phyloP scores from a whole-genome alignment of 805 yeast species.

The Candida awuae region DNA sequence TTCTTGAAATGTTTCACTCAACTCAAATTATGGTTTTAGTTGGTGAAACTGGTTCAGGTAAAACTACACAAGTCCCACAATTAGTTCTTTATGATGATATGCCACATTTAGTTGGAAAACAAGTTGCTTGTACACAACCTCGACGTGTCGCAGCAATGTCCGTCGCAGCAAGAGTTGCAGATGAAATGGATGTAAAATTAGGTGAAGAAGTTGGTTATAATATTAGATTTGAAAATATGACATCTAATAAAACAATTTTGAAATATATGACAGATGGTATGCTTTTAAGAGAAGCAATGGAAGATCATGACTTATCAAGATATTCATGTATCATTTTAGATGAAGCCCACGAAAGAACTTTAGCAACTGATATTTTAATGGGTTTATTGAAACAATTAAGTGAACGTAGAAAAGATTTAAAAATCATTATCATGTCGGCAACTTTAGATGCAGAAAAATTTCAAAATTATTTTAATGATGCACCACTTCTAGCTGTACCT shows the following conservation, averaged over 20 bases:
- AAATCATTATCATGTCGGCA: slow-evolving; percentile 94
- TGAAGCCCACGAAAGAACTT: slow-evolving; percentile 97
- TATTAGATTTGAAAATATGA: slow-evolving; percentile 88
- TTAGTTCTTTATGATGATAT: slow-evolving; percentile 87
- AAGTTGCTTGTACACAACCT: slow-evolving; percentile 94
- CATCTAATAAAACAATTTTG: slow-evolving; percentile 69
- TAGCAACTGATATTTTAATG: slow-evolving; percentile 95
- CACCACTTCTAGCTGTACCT: slow-evolving; percentile 93
- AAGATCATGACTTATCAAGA: slow-evolving; percentile 70
- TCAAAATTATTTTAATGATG: slow-evolving; percentile 80
- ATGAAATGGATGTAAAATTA: slow-evolving; percentile 87
- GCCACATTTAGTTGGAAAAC: slow-evolving; percentile 77
- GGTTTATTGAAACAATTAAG: slow-evolving; percentile 83
- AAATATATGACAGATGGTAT: slow-evolving; percentile 99
- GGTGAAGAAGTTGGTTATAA: slow-evolving; percentile 96
- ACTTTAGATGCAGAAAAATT: slow-evolving; percentile 96
- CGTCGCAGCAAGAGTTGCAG: slow-evolving; percentile 95
- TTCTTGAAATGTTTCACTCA: slow-evolving; percentile 70
- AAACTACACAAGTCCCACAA: slow-evolving; percentile 97
- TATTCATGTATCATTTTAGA: slow-evolving; percentile 90
- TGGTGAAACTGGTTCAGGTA: slow-evolving; percentile 99
- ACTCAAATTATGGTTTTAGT: slow-evolving; percentile 96
- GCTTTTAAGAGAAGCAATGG: slow-evolving; percentile 96
- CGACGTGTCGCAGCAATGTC: slow-evolving; percentile 99
- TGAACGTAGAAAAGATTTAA: slow-evolving; percentile 74